Percentiles rank a stretch among this genome's conserved stretches.
Evolutionary conservation across 2,329 filamentous ascomycete species (phyloP).

Genomic region (Pseudogymnoascus sp.): DNA sequence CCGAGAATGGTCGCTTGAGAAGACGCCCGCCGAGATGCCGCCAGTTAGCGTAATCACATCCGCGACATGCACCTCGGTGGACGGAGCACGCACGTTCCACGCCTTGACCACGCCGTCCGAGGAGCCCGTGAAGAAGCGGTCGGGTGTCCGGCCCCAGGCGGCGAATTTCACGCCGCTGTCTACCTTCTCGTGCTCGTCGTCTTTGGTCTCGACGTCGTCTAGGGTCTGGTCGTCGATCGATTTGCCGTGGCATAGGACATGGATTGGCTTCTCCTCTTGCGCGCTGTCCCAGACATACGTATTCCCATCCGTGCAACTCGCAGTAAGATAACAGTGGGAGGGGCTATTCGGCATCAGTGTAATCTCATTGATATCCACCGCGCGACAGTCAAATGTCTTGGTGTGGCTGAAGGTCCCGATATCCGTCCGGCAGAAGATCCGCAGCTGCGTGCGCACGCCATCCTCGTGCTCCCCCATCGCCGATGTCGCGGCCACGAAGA

Average conservation of each 20-base stretch:
- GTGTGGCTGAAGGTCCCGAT: slow-evolving; percentile 35
- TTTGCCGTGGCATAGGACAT: slow-evolving; percentile 45
- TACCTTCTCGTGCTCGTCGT: slow-evolving; percentile 37
- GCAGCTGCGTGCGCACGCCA: slow-evolving; percentile 46
- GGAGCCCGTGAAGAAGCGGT: slow-evolving; percentile 54
- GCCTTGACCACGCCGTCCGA: slow-evolving; percentile 56
- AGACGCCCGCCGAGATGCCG: slow-evolving; percentile 49
- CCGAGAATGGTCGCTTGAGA: slow-evolving; percentile 47
- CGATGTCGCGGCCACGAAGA: slow-evolving; percentile 51
- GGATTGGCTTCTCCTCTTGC: slow-evolving; percentile 45
- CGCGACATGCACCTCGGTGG: slow-evolving; percentile 38
- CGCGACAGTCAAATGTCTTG: slow-evolving; percentile 50
- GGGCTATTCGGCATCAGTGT: slow-evolving; percentile 48
- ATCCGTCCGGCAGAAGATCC: slow-evolving; percentile 39
- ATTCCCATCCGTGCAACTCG: slow-evolving; percentile 52
- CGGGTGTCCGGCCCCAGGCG: slow-evolving; percentile 48
- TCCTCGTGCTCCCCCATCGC: slow-evolving; percentile 39
- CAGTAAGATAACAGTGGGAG: slow-evolving; percentile 46
- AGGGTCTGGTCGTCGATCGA: slow-evolving; percentile 24
- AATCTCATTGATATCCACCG: slow-evolving; percentile 55
- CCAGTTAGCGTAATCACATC: slow-evolving; percentile 46
- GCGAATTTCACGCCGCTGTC: slow-evolving; percentile 57
- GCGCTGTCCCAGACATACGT: slow-evolving; percentile 57
- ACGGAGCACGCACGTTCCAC: slow-evolving; percentile 47
- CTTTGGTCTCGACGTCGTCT: slow-evolving; percentile 24